Conservation (phyloP, 306 rosid species). For the Herpetospermum pedunculosum region DNA sequence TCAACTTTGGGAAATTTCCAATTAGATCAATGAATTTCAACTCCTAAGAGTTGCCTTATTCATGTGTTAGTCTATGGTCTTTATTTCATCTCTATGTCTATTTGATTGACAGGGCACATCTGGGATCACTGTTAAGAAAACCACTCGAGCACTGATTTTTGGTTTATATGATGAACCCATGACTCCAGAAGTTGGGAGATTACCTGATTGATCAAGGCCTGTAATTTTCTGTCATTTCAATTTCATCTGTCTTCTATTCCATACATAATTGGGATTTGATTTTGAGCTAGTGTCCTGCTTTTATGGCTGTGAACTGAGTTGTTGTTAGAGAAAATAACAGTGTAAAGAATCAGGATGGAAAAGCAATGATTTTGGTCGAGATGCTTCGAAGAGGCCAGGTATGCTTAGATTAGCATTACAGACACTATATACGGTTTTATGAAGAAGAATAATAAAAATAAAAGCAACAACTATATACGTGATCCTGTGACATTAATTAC, state of each 20-base stretch:
- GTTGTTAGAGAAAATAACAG: neutral
- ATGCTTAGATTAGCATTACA: neutral
- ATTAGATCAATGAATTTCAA: neutral
- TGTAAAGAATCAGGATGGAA: slow-evolving; percentile 1
- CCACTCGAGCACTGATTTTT: slow-evolving; percentile 46
- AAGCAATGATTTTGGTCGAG: slow-evolving; percentile 22
- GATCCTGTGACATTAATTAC: neutral
- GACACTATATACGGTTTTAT: neutral
- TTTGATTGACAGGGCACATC: slow-evolving; percentile 54
- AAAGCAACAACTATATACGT: too few species aligned
- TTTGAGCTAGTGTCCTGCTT: neutral
- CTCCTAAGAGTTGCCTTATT: neutral
- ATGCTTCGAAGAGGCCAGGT: slow-evolving; percentile 99
- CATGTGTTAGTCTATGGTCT: neutral
- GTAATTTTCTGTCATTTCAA: slow-evolving; percentile 12
- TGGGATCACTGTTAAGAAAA: slow-evolving; percentile 70
- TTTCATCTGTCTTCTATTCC: neutral
- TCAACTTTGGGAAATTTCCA: neutral
- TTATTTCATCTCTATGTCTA: neutral
- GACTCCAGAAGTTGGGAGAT: slow-evolving; percentile 89
- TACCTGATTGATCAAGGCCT: slow-evolving; percentile 76
- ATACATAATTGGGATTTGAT: neutral
- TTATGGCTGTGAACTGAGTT: neutral
- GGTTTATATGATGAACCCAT: slow-evolving; percentile 77
- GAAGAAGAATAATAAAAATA: too few species aligned